These are phyloP conservation scores for Metarhizium humberi DNA, from an alignment of 2,329 filamentous ascomycete genomes.

Conservation along the genomic window DNA sequence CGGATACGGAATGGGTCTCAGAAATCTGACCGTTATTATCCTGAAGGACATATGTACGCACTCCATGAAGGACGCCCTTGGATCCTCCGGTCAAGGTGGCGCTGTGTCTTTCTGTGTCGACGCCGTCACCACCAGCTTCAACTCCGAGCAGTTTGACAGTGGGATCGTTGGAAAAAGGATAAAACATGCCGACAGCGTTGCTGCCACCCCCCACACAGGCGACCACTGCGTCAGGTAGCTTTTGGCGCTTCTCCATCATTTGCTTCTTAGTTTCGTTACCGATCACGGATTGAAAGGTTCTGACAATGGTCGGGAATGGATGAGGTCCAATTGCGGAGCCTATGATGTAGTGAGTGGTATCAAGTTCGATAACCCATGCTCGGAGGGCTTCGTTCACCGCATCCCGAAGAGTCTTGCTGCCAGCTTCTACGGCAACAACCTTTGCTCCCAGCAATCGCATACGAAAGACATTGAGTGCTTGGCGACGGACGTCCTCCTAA, in stretches of 20 bases:
- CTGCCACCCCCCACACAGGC: constrained; percentile 93
- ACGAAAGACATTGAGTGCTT: constrained; percentile 95
- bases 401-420: constrained; percentile 72
- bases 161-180: constrained; percentile 80
- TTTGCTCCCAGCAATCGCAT: constrained; percentile 93
- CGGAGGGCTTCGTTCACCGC: constrained; percentile 94
- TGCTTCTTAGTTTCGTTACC: constrained; percentile 90
- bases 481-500: constrained; percentile 82
- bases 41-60: constrained; percentile 91
- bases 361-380: constrained; percentile 85
- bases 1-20: constrained; percentile 94
- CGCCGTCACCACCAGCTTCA: constrained; percentile 87
- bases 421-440: constrained; percentile 87
- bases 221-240: constrained; percentile 90
- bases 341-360: constrained; percentile 96
- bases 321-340: constrained; percentile 96
- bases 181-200: constrained; percentile 97
- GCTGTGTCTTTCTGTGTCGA: constrained; percentile 77
- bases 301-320: constrained; percentile 94
- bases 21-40: constrained; percentile 86
- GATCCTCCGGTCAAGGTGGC: constrained; percentile 80
- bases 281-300: constrained; percentile 96
- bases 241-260: constrained; percentile 74
- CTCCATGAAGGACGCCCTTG: constrained; percentile 91
- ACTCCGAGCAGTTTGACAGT: constrained; percentile 86